phyloP scores from a whole-genome alignment of 352 stramenopile species.

The Pythium rishiriense region DNA sequence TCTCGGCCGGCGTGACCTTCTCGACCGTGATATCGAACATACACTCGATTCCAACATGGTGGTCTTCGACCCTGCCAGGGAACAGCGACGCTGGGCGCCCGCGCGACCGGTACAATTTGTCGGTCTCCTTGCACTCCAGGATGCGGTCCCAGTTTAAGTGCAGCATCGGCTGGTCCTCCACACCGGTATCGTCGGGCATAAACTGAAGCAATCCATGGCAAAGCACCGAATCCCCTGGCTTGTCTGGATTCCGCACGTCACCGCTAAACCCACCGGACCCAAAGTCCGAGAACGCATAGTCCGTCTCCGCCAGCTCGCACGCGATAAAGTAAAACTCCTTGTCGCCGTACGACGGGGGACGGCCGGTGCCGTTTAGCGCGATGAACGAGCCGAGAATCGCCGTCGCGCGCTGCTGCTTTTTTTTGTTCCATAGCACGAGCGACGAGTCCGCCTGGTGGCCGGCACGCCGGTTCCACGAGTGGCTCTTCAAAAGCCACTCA shows the following conservation, averaged over 20 bases:
- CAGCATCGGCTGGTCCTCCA: slow-evolving; percentile 31
- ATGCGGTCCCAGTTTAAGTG: slow-evolving; percentile 67
- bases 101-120: slow-evolving; percentile 47
- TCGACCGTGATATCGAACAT: slow-evolving; percentile 51
- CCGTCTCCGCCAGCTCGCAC: slow-evolving; percentile 61
- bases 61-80: slow-evolving; percentile 42
- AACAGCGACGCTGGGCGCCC: slow-evolving; percentile 52
- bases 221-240: slow-evolving; percentile 32
- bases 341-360: slow-evolving; percentile 57
- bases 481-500: slow-evolving; percentile 47
- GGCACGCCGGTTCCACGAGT: slow-evolving; percentile 62
- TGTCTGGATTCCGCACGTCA: slow-evolving; percentile 40
- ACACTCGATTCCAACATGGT: slow-evolving; percentile 48
- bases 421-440: slow-evolving; percentile 71
- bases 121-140: slow-evolving; percentile 35
- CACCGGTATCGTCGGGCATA: slow-evolving; percentile 35
- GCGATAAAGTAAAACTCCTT: slow-evolving; percentile 81
- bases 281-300: slow-evolving; percentile 70
- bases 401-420: slow-evolving; percentile 61
- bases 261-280: slow-evolving; percentile 50
- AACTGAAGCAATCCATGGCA: slow-evolving; percentile 64
- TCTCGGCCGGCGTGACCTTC: slow-evolving; percentile 27
- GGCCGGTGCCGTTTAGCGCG: slow-evolving; percentile 26
- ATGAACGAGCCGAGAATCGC: slow-evolving; percentile 62
- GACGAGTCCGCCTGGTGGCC: slow-evolving; percentile 80